A percentile compares a stretch with the other conserved stretches of the same genome.
phyloP scores from a whole-genome alignment of 2,329 filamentous ascomycete species.

The Didymella glomerata region DNA sequence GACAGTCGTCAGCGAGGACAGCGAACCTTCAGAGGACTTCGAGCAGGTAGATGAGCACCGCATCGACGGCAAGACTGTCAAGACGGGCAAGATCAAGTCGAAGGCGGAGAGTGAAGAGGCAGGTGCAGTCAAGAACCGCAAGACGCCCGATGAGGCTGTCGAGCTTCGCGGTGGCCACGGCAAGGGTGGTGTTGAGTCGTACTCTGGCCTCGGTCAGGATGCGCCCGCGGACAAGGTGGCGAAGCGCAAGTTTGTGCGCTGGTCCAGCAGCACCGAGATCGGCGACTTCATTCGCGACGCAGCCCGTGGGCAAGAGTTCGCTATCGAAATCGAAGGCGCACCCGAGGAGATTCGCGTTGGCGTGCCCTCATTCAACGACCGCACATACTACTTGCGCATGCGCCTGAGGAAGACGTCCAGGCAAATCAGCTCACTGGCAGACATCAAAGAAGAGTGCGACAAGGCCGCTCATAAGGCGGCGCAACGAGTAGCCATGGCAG shows the following conservation, averaged over 20 bases:
- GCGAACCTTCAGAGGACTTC: conserved; percentile 49
- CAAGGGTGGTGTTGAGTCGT: conserved; percentile 71
- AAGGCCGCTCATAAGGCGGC: conserved; percentile 77
- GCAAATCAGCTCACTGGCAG: conserved; percentile 73
- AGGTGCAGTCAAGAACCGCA: conserved; percentile 29
- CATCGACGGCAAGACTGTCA: conserved; percentile 59
- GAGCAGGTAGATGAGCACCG: conserved; percentile 59
- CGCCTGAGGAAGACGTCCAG: conserved; percentile 75
- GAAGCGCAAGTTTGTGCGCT: conserved; percentile 77
- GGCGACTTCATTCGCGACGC: conserved; percentile 95
- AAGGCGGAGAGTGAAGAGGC: not conserved
- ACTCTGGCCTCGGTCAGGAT: conserved; percentile 74
- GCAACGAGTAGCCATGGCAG: conserved; percentile 79
- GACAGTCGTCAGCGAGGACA: conserved; percentile 39
- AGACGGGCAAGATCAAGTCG: conserved; percentile 54
- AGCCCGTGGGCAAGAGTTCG: conserved; percentile 82
- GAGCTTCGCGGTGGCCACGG: conserved; percentile 58
- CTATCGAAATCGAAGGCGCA: conserved; percentile 79
- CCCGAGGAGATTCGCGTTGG: conserved; percentile 74
- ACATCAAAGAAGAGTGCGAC: conserved; percentile 84
- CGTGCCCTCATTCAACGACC: conserved; percentile 86
- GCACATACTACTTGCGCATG: conserved; percentile 87
- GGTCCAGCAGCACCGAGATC: conserved; percentile 88
- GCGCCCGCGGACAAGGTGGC: conserved; percentile 52
- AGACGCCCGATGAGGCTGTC: conserved; percentile 43